A percentile compares a stretch with the other conserved stretches of the same genome.
Conservation (phyloP, 2,329 filamentous ascomycete species). For the Epichloe gansuensis region DNA sequence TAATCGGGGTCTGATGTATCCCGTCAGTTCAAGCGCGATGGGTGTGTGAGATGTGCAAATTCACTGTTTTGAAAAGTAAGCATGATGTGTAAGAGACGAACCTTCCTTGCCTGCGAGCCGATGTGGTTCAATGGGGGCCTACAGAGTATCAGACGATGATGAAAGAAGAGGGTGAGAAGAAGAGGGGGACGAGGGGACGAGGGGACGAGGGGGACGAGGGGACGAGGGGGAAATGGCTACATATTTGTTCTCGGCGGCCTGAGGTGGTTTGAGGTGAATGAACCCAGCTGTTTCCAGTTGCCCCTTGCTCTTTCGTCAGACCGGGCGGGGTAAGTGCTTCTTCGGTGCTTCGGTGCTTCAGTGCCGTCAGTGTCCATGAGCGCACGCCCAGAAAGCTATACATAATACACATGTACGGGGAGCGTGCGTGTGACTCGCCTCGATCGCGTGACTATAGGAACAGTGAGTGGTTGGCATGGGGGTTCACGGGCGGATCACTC, state of each 20-base stretch:
- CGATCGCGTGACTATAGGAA: conserved; percentile 9
- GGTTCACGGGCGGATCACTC: not conserved
- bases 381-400: not conserved
- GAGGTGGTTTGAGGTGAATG: conserved; percentile 7
- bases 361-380: conserved; percentile 10
- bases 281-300: conserved; percentile 8
- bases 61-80: not conserved
- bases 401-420: too few species aligned
- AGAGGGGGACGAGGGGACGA: conserved; percentile 11
- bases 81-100: conserved; percentile 1
- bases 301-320: conserved; percentile 27
- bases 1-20: not conserved
- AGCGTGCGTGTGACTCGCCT: not conserved
- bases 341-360: conserved; percentile 16
- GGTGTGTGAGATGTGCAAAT: not conserved
- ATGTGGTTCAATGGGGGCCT: conserved; percentile 9
- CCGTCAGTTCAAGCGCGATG: not conserved
- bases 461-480: not conserved
- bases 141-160: conserved; percentile 7
- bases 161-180: conserved; percentile 11
- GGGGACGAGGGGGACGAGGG: conserved; percentile 7
- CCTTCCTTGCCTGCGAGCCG: not conserved
- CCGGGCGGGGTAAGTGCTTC: conserved; percentile 33
- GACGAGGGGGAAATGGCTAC: conserved; percentile 16
- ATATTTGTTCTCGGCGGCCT: conserved; percentile 19